Conservation (phyloP, 345 rosid genomes). For the Eutrema yunnanense region DNA sequence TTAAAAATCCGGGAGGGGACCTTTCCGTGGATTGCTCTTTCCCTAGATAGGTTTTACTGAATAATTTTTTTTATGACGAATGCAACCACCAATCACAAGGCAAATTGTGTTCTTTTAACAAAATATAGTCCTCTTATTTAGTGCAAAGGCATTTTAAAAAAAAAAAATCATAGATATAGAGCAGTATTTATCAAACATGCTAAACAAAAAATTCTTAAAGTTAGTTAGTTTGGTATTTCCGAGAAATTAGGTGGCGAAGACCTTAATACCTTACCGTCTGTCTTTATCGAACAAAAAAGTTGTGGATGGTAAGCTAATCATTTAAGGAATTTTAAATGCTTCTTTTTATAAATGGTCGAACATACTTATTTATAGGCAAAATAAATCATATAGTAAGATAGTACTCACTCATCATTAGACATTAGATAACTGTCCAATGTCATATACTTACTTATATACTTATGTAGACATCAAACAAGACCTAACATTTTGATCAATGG, state of each 20-base stretch:
- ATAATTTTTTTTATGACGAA: neutral
- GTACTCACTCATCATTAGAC: slow-evolving; percentile 8
- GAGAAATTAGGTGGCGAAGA: slow-evolving; percentile 25
- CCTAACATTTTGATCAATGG: neutral
- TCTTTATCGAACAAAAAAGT: slow-evolving; percentile 21
- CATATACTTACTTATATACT: neutral
- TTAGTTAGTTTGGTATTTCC: slow-evolving; percentile 11
- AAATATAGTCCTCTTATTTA: neutral
- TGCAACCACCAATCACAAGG: neutral
- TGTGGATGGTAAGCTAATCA: slow-evolving; percentile 35
- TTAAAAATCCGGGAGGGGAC: too few relatives aligned
- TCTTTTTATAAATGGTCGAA: slow-evolving; percentile 9
- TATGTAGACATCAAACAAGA: slow-evolving; percentile 3
- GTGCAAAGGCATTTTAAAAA: neutral
- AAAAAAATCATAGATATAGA: neutral
- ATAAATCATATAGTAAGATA: slow-evolving; percentile 1
- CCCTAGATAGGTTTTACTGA: too few relatives aligned
- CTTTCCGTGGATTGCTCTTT: too few relatives aligned
- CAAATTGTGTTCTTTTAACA: neutral
- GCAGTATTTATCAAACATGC: neutral
- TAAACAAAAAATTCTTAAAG: neutral
- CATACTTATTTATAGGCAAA: slow-evolving; percentile 12
- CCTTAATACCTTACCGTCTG: slow-evolving; percentile 15
- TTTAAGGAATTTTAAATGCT: slow-evolving; percentile 17
- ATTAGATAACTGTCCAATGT: slow-evolving; percentile 21